Percentiles rank a stretch among this genome's conserved stretches.
These are phyloP conservation scores for Gyrodon lividus DNA, from an alignment of 768 basidiomycete species.

Conservation along the genomic window DNA sequence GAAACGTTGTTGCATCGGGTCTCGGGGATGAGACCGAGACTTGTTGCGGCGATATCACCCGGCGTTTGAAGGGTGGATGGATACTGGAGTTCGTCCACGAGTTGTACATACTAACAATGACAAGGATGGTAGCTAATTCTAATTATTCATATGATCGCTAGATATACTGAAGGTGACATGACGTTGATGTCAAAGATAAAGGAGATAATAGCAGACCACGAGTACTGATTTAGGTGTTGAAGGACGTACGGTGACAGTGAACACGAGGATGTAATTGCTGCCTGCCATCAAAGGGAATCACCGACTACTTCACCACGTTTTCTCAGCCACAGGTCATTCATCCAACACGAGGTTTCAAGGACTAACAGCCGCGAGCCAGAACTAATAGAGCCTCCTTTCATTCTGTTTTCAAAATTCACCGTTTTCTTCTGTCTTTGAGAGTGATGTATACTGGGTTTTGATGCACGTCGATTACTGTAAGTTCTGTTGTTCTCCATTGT, in stretches of 20 bases:
- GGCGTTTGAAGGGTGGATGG: constrained; percentile 2
- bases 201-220: constrained; percentile 19
- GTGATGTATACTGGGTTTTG: constrained; percentile 25
- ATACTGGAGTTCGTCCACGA: not conserved
- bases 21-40: constrained; percentile 3
- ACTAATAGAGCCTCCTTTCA: constrained; percentile 9
- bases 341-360: constrained; percentile 31
- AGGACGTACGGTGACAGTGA: not conserved
- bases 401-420: constrained; percentile 8
- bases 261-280: not conserved
- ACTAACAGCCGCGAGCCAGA: constrained; percentile 10
- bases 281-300: constrained; percentile 23
- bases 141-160: not conserved
- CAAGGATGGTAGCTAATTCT: too few relatives aligned
- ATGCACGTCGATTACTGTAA: constrained; percentile 24
- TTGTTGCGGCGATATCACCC: constrained; percentile 3
- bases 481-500: constrained; percentile 2
- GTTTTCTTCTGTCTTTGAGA: constrained; percentile 11
- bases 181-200: constrained; percentile 10
- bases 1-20: constrained; percentile 45
- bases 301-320: constrained; percentile 30
- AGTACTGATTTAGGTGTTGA: constrained; percentile 8
- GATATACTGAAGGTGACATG: not conserved
- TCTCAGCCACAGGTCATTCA: constrained; percentile 30
- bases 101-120: not conserved